Evolutionary conservation across 83 land plant species (phyloP), one percentile per base, ranked within the genome.

Genomic region (Picea mariana): DNA sequence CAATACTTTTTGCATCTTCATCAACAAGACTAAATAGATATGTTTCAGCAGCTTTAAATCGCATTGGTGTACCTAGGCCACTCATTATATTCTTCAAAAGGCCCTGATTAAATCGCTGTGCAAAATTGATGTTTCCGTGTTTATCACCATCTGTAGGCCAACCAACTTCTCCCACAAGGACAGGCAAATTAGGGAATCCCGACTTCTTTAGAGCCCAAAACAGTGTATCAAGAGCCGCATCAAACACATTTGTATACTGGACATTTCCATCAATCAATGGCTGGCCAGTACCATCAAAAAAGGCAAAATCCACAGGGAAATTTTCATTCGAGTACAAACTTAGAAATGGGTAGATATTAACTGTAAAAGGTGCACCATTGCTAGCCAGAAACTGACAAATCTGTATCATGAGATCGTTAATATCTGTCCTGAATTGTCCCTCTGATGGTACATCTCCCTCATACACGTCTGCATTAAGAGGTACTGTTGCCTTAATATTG

Each of bases 301-400:
- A 97, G 60, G 98, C 98, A 80, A 77, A 95, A 68, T 93, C 93
- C 20, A 86, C 80, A 13, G 95, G 96, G 79, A 95, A 97, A 79
- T 92, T 34, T 15, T 91, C 85, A 81, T 90, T 88, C 4, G 84
- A 78, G 73, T 92, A 66, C 84, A 95, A 85, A 87, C 98, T 95
- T 81, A 97, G 91, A 83, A 95, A 97, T 9, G 99, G 99, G 84
- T 97, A 95, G 83, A 97, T 90, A 81, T 97, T 97, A 81, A 95
- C 82, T 65, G 89, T 90, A 80, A 97, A 89, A 0, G 92, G 89
- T 9, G 83, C 86, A 16, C 73, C 87, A 47, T 88, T 86, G 83
- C 82, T 78, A 66, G 68, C 62, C 47, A 97, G 82, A 81, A 93
- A 87, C 24, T 78, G 80, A 34, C 87, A 42, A 69, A 97, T 95